Evolutionary conservation across 805 yeast genomes (phyloP).

Genomic region (Metahyphopichia silvanorum): DNA sequence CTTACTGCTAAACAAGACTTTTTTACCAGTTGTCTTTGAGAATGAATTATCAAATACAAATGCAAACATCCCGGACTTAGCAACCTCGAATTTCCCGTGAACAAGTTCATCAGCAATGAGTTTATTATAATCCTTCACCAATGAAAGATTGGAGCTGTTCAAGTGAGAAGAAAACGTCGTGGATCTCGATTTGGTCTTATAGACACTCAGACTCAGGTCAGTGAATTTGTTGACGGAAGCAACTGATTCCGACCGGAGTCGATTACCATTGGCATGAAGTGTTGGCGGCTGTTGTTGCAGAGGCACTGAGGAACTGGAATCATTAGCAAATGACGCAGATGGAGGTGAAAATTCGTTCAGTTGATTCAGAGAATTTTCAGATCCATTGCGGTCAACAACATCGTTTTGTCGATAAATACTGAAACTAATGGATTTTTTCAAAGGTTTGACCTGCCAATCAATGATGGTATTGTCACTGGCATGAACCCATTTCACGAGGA

Average conservation of each 20-base stretch:
- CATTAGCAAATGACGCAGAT: conserved; percentile 5
- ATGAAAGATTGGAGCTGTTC: conserved; percentile 39
- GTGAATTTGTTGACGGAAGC: conserved; percentile 33
- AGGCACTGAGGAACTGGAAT: conserved; percentile 2
- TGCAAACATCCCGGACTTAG: conserved; percentile 70
- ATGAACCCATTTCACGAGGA: conserved; percentile 86
- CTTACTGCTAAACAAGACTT: conserved; percentile 58
- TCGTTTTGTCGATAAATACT: conserved; percentile 36
- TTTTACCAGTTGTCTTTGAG: conserved; percentile 80
- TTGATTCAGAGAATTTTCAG: conserved; percentile 3
- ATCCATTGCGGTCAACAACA: no score
- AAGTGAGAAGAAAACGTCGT: conserved; percentile 36
- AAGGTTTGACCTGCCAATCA: conserved; percentile 80
- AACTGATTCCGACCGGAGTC: conserved; percentile 24
- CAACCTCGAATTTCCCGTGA: conserved; percentile 59
- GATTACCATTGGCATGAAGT: conserved; percentile 1
- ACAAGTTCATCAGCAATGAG: conserved; percentile 54
- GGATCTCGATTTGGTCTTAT: conserved; percentile 32
- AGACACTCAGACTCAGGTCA: conserved; percentile 23
- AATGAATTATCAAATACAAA: conserved; percentile 91
- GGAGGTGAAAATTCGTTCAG: conserved; percentile 1
- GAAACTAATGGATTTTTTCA: conserved; percentile 42
- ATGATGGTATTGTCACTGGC: conserved; percentile 65
- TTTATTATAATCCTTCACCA: conserved; percentile 58
- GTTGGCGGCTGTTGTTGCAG: not conserved